Evolutionary conservation across 495 filamentous ascomycete genomes (phyloP), one percentile per base, ranked within the genome.

Genomic region (Xylaria venustula): DNA sequence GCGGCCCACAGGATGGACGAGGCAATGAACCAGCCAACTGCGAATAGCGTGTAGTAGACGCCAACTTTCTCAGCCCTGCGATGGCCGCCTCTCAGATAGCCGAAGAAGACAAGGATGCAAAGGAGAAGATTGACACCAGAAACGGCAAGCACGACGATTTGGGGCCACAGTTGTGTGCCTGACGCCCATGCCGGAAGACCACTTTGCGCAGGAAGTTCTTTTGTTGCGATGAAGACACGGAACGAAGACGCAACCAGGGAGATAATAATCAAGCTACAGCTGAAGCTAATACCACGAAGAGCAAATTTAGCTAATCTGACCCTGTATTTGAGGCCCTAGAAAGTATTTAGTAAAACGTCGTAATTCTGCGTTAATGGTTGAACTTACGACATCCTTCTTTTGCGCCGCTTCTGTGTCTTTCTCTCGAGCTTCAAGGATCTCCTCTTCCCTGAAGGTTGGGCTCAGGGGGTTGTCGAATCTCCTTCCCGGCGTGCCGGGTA

Each of bases 281-380:
- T 90, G 75, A 98, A 97, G 82, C 92, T 98, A 73, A 97, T 88
- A 54, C 90, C 87, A 62, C 94, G 89, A 30, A 99, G 87, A 63
- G 95, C 84, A 62, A 97, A 87, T 79, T 99, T 99, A 60, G 93
- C 95, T 68, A 97, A 83, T 14, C 94, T 88, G 34, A 99, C 92
- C 49, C 93, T 87, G 17, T 88, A 83, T 81, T 99, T 99, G 71
- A 96, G 83, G 85, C 89, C 90, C 93, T 98, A 70, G 40, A 34
- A 14, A 34, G 7, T 19, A 34, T 54, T 83, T 71, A 81, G 78
- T 62, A 51, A 44, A 53, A 19, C 22, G 26, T 8, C 46, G 1
- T 25, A 44, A 14, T 15, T 60, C 26, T 32, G 25, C 17, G 14
- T 53, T 19, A 32, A 7, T 36, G 26, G 28, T 1, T 7, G 23